phyloP scores from a whole-genome alignment of 257 asterid genomes.

The Nicotiana sylvestris region DNA sequence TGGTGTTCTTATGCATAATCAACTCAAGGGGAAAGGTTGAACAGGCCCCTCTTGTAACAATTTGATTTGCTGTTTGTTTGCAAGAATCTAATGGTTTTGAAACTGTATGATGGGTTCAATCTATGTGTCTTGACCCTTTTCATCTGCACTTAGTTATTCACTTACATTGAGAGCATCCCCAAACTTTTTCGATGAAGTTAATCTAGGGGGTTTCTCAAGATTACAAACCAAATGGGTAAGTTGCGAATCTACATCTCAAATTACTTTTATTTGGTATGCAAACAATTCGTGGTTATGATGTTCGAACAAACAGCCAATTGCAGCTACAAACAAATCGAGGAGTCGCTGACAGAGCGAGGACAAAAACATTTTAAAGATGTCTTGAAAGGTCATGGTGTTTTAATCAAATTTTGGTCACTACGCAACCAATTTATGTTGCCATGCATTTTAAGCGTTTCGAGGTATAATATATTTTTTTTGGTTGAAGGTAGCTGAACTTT shows the following conservation, averaged over 20 bases:
- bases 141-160: background rate
- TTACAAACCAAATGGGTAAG: background rate
- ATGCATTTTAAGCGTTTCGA: background rate
- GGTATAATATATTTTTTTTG: background rate
- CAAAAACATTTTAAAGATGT: background rate
- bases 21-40: background rate
- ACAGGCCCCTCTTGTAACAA: background rate
- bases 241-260: background rate
- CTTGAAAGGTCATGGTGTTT: background rate
- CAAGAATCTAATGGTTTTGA: background rate
- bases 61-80: background rate
- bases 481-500: background rate
- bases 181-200: background rate
- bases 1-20: slow-evolving; percentile 1
- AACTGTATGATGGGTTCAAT: slow-evolving; percentile 6
- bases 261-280: background rate
- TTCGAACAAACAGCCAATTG: background rate
- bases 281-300: background rate
- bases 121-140: background rate
- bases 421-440: background rate
- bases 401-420: background rate
- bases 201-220: background rate
- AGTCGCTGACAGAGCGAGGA: background rate
- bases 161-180: background rate
- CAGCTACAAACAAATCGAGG: background rate